phyloP scores from a whole-genome alignment of 2,329 filamentous ascomycete genomes.

The Xylariaceae sp. region DNA sequence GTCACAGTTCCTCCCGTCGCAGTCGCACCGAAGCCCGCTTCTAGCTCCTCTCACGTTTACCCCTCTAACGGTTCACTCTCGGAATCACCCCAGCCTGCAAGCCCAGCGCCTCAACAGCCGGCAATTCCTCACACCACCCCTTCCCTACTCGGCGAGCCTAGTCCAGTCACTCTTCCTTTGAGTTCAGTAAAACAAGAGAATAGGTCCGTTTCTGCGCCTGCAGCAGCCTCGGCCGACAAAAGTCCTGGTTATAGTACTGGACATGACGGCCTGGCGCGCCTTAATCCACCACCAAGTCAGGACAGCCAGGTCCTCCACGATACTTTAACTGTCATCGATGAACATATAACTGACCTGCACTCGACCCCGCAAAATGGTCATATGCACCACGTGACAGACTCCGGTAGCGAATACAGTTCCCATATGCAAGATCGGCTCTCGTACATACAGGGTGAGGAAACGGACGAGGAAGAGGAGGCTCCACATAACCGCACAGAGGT shows the following conservation, averaged over 20 bases:
- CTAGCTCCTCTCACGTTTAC: constrained; percentile 33
- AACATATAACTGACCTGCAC: constrained; percentile 89
- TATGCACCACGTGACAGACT: constrained; percentile 70
- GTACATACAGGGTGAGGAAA: constrained; percentile 93
- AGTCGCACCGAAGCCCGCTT: constrained; percentile 40
- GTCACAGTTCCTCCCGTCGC: constrained; percentile 31
- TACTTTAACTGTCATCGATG: constrained; percentile 93
- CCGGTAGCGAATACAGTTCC: constrained; percentile 88
- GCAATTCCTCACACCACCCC: constrained; percentile 30
- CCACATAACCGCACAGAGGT: constrained; percentile 76
- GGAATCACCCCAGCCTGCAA: constrained; percentile 32
- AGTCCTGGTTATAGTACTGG: constrained; percentile 43
- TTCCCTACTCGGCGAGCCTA: constrained; percentile 38
- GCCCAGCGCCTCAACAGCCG: constrained; percentile 33
- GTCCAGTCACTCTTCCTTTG: constrained; percentile 49
- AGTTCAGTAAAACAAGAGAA: constrained; percentile 49
- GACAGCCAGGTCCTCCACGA: constrained; percentile 80
- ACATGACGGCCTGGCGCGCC: constrained; percentile 48
- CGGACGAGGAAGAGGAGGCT: constrained; percentile 86
- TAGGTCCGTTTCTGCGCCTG: constrained; percentile 39
- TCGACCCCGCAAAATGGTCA: constrained; percentile 59
- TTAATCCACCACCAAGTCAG: constrained; percentile 55
- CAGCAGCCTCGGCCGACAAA: constrained; percentile 38
- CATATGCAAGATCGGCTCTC: constrained; percentile 79
- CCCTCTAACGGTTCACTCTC: constrained; percentile 35